phyloP scores from a whole-genome alignment of 306 rosid genomes.

The Medicago arabica region DNA sequence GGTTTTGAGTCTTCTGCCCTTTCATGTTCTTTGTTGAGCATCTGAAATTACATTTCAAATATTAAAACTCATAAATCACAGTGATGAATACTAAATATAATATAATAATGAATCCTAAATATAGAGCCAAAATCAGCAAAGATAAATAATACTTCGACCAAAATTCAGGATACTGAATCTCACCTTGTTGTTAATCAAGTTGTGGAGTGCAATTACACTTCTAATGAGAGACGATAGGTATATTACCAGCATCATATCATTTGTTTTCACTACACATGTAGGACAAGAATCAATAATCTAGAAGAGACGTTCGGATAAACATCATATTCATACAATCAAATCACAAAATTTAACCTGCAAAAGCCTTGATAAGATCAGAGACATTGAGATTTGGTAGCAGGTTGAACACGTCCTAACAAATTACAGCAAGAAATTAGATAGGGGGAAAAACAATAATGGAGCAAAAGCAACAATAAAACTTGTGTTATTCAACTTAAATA shows the following conservation, averaged over 20 bases:
- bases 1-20: slow-evolving; percentile 59
- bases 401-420: slow-evolving; percentile 59
- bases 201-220: slow-evolving; percentile 64
- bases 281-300: slow-evolving; percentile 31
- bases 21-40: slow-evolving; percentile 64
- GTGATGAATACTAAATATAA: slow-evolving; percentile 1
- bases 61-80: slow-evolving; percentile 34
- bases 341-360: slow-evolving; percentile 48
- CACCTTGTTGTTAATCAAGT: slow-evolving; percentile 64
- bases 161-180: slow-evolving; percentile 35
- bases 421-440: slow-evolving; percentile 14
- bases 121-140: slow-evolving; percentile 25
- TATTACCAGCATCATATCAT: slow-evolving; percentile 65
- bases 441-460: slow-evolving; percentile 7
- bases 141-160: not conserved
- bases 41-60: slow-evolving; percentile 47
- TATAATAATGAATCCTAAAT: not conserved
- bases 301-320: slow-evolving; percentile 2
- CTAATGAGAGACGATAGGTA: slow-evolving; percentile 60
- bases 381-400: slow-evolving; percentile 64
- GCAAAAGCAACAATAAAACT: slow-evolving; percentile 1
- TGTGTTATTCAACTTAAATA: not conserved
- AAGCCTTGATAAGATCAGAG: slow-evolving; percentile 56
- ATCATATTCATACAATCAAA: slow-evolving; percentile 11
- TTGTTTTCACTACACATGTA: slow-evolving; percentile 57